A percentile compares a stretch with the other conserved stretches of the same genome.
These are phyloP conservation scores for Pseudoturritis turrita DNA, from an alignment of 345 rosid species.

Conservation along the genomic window DNA sequence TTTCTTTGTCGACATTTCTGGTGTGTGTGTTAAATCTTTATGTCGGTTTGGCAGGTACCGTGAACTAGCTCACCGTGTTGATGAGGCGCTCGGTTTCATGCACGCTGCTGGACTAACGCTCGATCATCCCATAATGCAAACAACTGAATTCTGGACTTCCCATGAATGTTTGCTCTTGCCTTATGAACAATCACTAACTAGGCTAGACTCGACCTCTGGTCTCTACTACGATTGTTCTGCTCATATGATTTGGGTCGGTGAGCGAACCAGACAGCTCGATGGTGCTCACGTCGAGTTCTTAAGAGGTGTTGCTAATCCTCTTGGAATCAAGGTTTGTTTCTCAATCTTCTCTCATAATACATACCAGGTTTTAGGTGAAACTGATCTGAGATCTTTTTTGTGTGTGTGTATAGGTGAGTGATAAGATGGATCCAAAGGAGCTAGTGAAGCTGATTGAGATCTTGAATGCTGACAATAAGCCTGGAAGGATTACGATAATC, in stretches of 20 bases:
- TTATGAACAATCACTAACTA: slow-evolving; percentile 64
- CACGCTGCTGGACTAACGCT: slow-evolving; percentile 66
- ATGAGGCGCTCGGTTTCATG: slow-evolving; percentile 82
- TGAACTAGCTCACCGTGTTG: slow-evolving; percentile 65
- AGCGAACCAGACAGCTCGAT: slow-evolving; percentile 72
- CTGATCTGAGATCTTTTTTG: slow-evolving; percentile 7
- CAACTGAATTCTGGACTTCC: slow-evolving; percentile 77
- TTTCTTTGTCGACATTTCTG: not conserved
- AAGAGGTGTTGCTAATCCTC: slow-evolving; percentile 73
- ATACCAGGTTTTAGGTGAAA: not conserved
- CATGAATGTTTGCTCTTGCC: slow-evolving; percentile 75
- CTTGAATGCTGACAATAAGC: slow-evolving; percentile 78
- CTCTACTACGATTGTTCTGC: slow-evolving; percentile 72
- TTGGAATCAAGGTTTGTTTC: slow-evolving; percentile 64
- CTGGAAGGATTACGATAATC: slow-evolving; percentile 82
- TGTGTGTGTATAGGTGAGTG: slow-evolving; percentile 58
- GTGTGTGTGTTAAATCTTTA: not conserved
- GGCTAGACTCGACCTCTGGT: slow-evolving; percentile 72
- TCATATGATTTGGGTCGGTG: slow-evolving; percentile 74
- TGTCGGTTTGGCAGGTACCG: slow-evolving; percentile 44
- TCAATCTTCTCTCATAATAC: not conserved
- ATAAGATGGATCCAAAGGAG: slow-evolving; percentile 89
- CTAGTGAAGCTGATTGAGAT: slow-evolving; percentile 82
- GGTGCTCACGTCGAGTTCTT: slow-evolving; percentile 77
- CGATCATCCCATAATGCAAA: slow-evolving; percentile 73